A percentile compares a stretch with the other conserved stretches of the same genome.
Evolutionary conservation across 2,329 filamentous ascomycete species (phyloP).

Genomic region (Knufia fluminis): DNA sequence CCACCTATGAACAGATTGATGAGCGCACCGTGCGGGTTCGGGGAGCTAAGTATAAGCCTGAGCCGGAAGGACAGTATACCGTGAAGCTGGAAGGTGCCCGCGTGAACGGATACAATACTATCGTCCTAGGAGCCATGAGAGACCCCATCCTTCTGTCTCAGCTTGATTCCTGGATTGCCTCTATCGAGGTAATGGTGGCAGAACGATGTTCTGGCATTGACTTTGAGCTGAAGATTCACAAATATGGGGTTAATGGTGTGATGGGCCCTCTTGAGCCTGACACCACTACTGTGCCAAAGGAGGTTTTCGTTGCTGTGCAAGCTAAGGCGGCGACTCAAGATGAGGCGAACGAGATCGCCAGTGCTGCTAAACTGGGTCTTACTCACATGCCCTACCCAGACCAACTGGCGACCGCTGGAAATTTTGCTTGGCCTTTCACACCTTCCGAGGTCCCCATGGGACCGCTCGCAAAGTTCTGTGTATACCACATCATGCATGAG

Average conservation of each 20-base stretch:
- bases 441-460: slow-evolving; percentile 33
- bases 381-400: slow-evolving; percentile 41
- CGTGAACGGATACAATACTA: slow-evolving; percentile 35
- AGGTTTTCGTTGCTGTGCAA: slow-evolving; percentile 43
- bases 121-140: slow-evolving; percentile 39
- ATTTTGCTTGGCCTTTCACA: slow-evolving; percentile 40
- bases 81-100: slow-evolving; percentile 44
- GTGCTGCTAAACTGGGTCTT: slow-evolving; percentile 33
- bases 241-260: slow-evolving; percentile 36
- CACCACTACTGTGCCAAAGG: slow-evolving; percentile 17
- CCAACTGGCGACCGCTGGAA: slow-evolving; percentile 46
- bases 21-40: slow-evolving; percentile 28
- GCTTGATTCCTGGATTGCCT: slow-evolving; percentile 29
- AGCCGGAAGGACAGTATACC: slow-evolving; percentile 34
- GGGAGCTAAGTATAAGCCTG: slow-evolving; percentile 29
- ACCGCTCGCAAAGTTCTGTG: slow-evolving; percentile 34
- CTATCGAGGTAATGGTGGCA: slow-evolving; percentile 26
- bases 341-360: slow-evolving; percentile 36
- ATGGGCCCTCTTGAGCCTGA: slow-evolving; percentile 28
- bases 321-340: slow-evolving; percentile 38
- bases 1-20: slow-evolving; percentile 39
- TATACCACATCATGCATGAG: slow-evolving; percentile 44
- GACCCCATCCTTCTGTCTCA: slow-evolving; percentile 41
- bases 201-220: no score
- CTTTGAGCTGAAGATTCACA: slow-evolving; percentile 38